These are phyloP conservation scores for Neoboletus magnificus DNA, from an alignment of 768 basidiomycete genomes.

Conservation along the genomic window DNA sequence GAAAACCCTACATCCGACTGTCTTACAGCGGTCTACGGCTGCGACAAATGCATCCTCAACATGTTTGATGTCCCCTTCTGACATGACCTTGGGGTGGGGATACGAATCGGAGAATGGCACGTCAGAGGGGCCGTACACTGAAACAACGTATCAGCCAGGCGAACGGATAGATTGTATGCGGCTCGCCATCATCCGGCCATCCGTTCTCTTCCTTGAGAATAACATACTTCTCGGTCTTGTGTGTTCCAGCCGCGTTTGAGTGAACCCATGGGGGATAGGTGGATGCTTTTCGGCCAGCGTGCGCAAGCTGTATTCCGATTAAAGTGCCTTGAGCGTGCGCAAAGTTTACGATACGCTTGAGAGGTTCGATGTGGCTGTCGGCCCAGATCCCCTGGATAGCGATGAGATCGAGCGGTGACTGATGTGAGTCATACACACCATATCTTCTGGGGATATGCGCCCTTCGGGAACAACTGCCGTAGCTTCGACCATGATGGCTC, in stretches of 20 bases:
- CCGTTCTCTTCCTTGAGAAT: slow-evolving; percentile 54
- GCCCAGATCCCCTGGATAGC: slow-evolving; percentile 60
- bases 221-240: slow-evolving; percentile 30
- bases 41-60: slow-evolving; percentile 61
- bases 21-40: slow-evolving; percentile 51
- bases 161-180: neutral
- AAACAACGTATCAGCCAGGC: neutral
- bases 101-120: slow-evolving; percentile 52
- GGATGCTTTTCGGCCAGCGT: slow-evolving; percentile 70
- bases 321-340: slow-evolving; percentile 63
- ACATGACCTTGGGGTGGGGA: slow-evolving; percentile 58
- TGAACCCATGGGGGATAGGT: slow-evolving; percentile 68
- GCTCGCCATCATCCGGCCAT: slow-evolving; percentile 63
- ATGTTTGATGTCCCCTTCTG: slow-evolving; percentile 48
- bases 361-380: slow-evolving; percentile 68
- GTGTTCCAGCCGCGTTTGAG: slow-evolving; percentile 32
- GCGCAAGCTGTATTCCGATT: slow-evolving; percentile 78
- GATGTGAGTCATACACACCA: slow-evolving; percentile 37
- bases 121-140: slow-evolving; percentile 62
- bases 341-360: slow-evolving; percentile 72
- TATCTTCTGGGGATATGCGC: slow-evolving; percentile 73
- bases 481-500: slow-evolving; percentile 71
- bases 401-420: neutral
- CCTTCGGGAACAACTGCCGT: slow-evolving; percentile 72
- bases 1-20: slow-evolving; percentile 54